Percentiles rank a stretch among this genome's conserved stretches.
phyloP scores from a whole-genome alignment of 2,329 filamentous ascomycete species.

The Neodidymelliopsis sp. region DNA sequence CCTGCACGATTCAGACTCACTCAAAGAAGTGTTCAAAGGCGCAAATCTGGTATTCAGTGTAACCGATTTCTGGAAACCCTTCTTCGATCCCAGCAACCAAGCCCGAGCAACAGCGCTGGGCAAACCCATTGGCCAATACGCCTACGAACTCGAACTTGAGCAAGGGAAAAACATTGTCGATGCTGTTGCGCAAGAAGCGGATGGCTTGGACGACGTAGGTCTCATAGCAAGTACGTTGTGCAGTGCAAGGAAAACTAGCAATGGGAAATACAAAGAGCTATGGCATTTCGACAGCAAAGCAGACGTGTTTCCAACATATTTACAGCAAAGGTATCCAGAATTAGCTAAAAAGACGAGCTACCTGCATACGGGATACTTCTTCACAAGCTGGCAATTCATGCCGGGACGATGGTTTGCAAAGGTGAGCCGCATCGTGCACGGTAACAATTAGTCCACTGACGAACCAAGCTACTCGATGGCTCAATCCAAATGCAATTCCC shows the following conservation, averaged over 20 bases:
- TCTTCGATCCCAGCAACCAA: slow-evolving; percentile 23
- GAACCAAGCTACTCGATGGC: slow-evolving; percentile 18
- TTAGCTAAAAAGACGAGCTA: slow-evolving; percentile 30
- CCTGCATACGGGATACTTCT: slow-evolving; percentile 31
- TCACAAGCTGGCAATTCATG: slow-evolving; percentile 28
- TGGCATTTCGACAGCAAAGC: slow-evolving; percentile 43
- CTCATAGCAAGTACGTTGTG: slow-evolving; percentile 34
- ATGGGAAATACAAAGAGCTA: slow-evolving; percentile 29
- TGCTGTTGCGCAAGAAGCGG: slow-evolving; percentile 29
- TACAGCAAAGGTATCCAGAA: slow-evolving; percentile 26
- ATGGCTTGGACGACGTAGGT: slow-evolving; percentile 28
- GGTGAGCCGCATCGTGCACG: slow-evolving; percentile 6
- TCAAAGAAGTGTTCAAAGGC: slow-evolving; percentile 47
- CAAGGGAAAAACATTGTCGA: slow-evolving; percentile 41
- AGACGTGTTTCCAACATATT: slow-evolving; percentile 30
- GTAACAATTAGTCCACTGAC: neutral
- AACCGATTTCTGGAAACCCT: slow-evolving; percentile 44
- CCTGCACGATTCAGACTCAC: slow-evolving; percentile 41
- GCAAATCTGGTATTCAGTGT: slow-evolving; percentile 51
- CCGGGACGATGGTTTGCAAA: slow-evolving; percentile 28
- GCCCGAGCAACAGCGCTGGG: slow-evolving; percentile 25
- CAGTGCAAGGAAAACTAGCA: slow-evolving; percentile 31
- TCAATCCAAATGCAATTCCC: slow-evolving; percentile 28
- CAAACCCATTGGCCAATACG: slow-evolving; percentile 26
- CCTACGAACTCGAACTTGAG: slow-evolving; percentile 35